Conservation (phyloP, 2,329 filamentous ascomycete species). For the Trematosphaeria pertusa region DNA sequence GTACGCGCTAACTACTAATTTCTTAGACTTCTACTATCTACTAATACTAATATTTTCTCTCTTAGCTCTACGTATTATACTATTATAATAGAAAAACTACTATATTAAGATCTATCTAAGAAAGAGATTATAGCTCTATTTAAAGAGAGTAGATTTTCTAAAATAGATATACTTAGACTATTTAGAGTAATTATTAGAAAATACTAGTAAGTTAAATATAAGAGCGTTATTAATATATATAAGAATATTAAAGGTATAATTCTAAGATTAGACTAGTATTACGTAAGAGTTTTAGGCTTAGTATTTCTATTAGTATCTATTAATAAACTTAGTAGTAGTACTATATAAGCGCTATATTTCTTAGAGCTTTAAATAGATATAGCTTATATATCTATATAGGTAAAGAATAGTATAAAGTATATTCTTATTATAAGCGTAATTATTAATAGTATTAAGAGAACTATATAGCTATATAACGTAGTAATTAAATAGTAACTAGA, state of each 20-base stretch:
- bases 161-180: conserved; percentile 11
- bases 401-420: no score
- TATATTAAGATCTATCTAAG: conserved; percentile 9
- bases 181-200: conserved; percentile 11
- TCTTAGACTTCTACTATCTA: conserved; percentile 8
- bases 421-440: no score
- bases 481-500: no score
- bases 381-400: no score
- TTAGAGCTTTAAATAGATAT: no score
- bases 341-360: no score
- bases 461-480: no score
- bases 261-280: no score
- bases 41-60: conserved; percentile 12
- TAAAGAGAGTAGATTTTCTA: conserved; percentile 9
- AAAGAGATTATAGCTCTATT: conserved; percentile 10
- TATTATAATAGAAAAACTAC: conserved; percentile 11
- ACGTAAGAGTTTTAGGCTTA: no score
- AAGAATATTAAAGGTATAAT: conserved; percentile 6
- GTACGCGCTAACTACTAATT: conserved; percentile 13
- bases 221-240: conserved; percentile 1
- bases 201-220: conserved; percentile 14
- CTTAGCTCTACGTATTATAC: conserved; percentile 12
- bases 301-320: no score
- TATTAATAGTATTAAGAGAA: no score
- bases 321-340: no score